Conservation (phyloP, 257 asterid species). For the Forsythia viridissima region DNA sequence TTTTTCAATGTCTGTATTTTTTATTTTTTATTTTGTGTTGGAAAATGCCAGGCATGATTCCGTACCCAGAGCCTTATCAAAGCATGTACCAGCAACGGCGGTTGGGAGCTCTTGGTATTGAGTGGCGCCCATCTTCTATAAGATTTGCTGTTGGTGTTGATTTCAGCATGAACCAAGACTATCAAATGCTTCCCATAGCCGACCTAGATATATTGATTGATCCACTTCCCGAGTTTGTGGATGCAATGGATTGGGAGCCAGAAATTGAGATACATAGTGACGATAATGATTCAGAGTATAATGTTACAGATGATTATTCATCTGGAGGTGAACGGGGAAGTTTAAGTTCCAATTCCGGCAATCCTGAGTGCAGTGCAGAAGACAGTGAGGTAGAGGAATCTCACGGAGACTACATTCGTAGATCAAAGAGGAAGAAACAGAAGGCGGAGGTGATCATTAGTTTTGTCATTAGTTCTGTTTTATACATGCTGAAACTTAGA, state of each 20-base stretch:
- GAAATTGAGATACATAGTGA: slow-evolving; percentile 85
- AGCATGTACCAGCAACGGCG: slow-evolving; percentile 82
- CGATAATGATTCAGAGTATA: slow-evolving; percentile 90
- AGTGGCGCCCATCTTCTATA: slow-evolving; percentile 94
- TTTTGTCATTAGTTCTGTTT: neutral
- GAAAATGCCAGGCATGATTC: slow-evolving; percentile 68
- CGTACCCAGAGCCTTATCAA: slow-evolving; percentile 96
- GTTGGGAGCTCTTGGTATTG: slow-evolving; percentile 87
- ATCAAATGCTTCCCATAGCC: slow-evolving; percentile 70
- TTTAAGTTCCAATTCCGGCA: slow-evolving; percentile 54
- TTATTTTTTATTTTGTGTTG: slow-evolving; percentile 17
- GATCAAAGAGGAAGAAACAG: slow-evolving; percentile 78
- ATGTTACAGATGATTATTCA: slow-evolving; percentile 77
- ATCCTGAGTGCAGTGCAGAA: slow-evolving; percentile 61
- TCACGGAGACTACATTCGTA: slow-evolving; percentile 61
- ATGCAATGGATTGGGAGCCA: slow-evolving; percentile 97
- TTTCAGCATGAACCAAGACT: slow-evolving; percentile 77
- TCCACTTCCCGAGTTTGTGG: slow-evolving; percentile 85
- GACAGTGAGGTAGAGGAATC: slow-evolving; percentile 63
- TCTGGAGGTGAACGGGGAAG: slow-evolving; percentile 84
- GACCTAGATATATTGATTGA: slow-evolving; percentile 80
- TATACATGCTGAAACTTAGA: slow-evolving; percentile 11
- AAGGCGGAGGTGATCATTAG: slow-evolving; percentile 53
- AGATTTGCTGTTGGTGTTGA: slow-evolving; percentile 87
- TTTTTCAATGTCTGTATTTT: neutral